Evolutionary conservation across 176 grass and related monocot genomes (phyloP), one percentile per base, ranked within the genome.

Genomic region (Tuctoria greenei): DNA sequence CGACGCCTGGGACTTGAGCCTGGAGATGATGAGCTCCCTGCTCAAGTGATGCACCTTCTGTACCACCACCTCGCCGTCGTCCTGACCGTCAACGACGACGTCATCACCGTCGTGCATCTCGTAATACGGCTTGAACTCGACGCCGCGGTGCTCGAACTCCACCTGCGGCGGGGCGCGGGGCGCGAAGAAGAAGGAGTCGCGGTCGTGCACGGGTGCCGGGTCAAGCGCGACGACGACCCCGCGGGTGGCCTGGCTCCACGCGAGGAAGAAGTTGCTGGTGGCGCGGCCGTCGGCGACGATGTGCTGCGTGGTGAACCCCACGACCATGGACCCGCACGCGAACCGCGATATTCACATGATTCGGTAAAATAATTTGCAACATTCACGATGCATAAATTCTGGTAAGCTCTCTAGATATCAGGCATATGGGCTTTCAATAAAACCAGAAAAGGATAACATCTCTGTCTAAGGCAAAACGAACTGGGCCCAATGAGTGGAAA

Each of bases 231-330:
- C n/a, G n/a, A n/a, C n/a, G n/a, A 21, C 67, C 2, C 78, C 67
- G 42, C 78, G 78, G 42, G 78, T 81, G 67, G 78, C 78, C 78
- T 81, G 78, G 67, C 78, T 71, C 56, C 56, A 81, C 13, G 67
- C 78, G 28, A 81, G 42, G 31, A 81, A 63, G 67, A 81, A 81
- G 78, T 81, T 81, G 43, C 34, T 62, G 28, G 67, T 63, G 28
- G 42, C 67, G n/a, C 78, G 67, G 56, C 78, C 78, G 67, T 81
- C 78, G 5, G 78, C 57, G 0, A 81, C 78, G 20, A 72, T 81
- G 57, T 81, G 78, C 56, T 81, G 78, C 56, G 67, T 51, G 56
- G 56, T 52, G 78, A 63, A 50, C 8, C 78, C 78, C 20, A 81
- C 56, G 41, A 63, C 67, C 41, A 72, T 11, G 8, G 78, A 81